Evolutionary conservation across 129 eudicot species (phyloP).

Genomic region (Logfia minima): DNA sequence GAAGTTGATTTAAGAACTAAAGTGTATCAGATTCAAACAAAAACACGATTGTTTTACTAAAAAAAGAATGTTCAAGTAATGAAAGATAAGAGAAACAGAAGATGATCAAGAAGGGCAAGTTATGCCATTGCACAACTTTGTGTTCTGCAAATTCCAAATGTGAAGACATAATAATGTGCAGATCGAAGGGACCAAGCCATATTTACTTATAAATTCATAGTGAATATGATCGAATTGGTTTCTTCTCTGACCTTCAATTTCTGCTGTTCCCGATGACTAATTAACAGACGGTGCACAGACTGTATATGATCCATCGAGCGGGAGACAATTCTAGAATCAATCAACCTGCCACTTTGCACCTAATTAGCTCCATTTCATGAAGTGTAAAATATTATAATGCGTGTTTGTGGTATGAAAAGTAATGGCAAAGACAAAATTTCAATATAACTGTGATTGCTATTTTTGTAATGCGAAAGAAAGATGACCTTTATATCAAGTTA

Average conservation of each 20-base stretch:
- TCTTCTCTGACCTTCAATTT: constrained; percentile 29
- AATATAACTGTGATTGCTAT: too few species aligned
- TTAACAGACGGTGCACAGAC: constrained; percentile 40
- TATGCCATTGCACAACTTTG: too few species aligned
- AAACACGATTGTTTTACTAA: too few species aligned
- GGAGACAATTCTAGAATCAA: constrained; percentile 28
- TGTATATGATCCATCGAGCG: background rate
- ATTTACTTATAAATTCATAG: constrained; percentile 1
- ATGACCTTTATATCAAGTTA: too few species aligned
- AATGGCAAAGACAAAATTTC: too few species aligned
- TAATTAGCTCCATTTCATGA: background rate
- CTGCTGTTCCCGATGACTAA: constrained; percentile 42
- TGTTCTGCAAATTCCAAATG: too few species aligned
- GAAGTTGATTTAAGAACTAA: too few species aligned
- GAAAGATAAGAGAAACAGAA: too few species aligned
- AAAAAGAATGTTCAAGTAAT: too few species aligned
- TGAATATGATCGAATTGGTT: constrained; percentile 22
- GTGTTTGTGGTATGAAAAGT: background rate
- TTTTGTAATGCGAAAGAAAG: too few species aligned
- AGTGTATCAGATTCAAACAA: too few species aligned
- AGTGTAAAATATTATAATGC: background rate
- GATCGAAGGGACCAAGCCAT: constrained; percentile 41
- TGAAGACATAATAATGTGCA: constrained; percentile 27
- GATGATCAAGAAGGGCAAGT: too few species aligned
- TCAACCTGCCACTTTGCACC: constrained; percentile 18